Evolutionary conservation across 208 protist genomes (phyloP).

Genomic region (Trypanosoma mega): DNA sequence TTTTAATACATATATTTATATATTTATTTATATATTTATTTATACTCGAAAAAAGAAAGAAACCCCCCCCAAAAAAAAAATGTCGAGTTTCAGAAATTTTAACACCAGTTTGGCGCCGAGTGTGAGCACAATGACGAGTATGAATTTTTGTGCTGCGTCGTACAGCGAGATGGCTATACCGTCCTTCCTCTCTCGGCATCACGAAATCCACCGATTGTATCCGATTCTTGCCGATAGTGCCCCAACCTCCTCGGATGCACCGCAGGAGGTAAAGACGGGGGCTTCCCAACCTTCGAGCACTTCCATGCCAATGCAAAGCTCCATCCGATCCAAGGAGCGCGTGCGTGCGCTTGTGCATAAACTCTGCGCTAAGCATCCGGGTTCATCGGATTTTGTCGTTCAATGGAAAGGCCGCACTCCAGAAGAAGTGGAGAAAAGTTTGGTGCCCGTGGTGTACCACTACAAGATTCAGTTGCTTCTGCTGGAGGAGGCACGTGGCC

Average conservation of each 20-base stretch:
- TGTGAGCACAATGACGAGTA: constrained; percentile 11
- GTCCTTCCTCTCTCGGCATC: background rate
- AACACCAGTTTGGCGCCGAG: constrained; percentile 4
- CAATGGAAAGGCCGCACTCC: constrained; percentile 40
- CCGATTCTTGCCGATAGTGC: constrained; percentile 6
- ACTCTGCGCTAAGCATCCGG: background rate
- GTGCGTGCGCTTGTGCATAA: background rate
- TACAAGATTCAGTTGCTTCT: constrained; percentile 55
- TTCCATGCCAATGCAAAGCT: too few species aligned
- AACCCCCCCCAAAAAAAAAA: background rate
- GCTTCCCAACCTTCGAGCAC: too few species aligned
- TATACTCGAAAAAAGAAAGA: background rate
- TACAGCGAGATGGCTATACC: constrained; percentile 17
- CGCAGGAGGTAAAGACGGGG: background rate
- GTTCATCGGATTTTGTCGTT: constrained; percentile 28
- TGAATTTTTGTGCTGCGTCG: background rate
- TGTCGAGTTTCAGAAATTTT: background rate
- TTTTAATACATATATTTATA: background rate
- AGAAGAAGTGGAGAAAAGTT: constrained; percentile 30
- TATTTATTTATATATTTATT: background rate
- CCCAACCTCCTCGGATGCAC: background rate
- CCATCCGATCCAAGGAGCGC: too few species aligned
- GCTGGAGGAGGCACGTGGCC: constrained; percentile 43
- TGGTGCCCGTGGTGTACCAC: constrained; percentile 43
- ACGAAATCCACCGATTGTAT: constrained; percentile 12